Percentiles rank a stretch among this genome's conserved stretches.
phyloP scores from a whole-genome alignment of 1,284 basidiomycete species.

The Trichosporon ovoides region DNA sequence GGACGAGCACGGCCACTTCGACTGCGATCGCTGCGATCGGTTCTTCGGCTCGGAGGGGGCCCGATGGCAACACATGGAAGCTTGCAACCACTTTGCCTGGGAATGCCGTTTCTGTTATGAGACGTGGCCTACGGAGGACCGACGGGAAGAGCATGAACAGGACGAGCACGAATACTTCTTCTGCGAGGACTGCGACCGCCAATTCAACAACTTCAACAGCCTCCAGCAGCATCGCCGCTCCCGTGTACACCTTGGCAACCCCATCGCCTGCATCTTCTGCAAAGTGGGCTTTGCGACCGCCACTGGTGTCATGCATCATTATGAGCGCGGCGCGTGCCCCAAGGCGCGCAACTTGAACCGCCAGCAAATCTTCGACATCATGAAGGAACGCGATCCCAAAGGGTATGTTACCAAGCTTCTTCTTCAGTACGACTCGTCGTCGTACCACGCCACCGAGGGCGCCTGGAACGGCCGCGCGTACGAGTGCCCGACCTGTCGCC shows the following conservation, averaged over 20 bases:
- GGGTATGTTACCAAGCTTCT: constrained; percentile 6
- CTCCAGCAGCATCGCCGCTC: neutral
- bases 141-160: neutral
- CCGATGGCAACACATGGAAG: too few species aligned
- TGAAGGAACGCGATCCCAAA: constrained; percentile 7
- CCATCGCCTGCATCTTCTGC: neutral
- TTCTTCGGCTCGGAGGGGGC: neutral
- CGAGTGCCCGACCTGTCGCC: constrained; percentile 6
- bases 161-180: neutral
- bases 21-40: constrained; percentile 8
- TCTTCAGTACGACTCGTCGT: neutral
- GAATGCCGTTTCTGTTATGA: too few species aligned
- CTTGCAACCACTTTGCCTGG: too few species aligned
- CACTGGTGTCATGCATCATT: constrained; percentile 11
- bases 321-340: constrained; percentile 6
- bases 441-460: neutral
- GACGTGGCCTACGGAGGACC: too few species aligned
- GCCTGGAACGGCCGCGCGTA: constrained; percentile 7
- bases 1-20: constrained; percentile 4
- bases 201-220: neutral
- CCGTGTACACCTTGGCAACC: neutral
- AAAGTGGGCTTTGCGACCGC: constrained; percentile 2
- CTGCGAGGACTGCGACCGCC: neutral
- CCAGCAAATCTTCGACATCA: constrained; percentile 4
- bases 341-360: constrained; percentile 1